Conservation (phyloP, 2,329 filamentous ascomycete genomes). For the Xylariaceae sp. region DNA sequence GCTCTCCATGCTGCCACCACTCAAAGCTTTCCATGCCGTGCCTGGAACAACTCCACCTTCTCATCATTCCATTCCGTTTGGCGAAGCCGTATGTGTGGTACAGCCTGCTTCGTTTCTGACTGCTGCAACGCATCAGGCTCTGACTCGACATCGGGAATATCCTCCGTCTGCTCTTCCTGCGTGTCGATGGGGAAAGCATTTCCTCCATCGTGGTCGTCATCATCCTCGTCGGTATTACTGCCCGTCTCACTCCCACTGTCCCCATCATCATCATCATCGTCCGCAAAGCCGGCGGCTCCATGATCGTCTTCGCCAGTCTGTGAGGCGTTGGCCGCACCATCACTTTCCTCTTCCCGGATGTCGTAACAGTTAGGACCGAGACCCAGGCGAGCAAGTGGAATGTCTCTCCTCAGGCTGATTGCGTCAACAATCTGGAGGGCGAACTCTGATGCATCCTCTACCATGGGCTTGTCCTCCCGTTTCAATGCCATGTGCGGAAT, state of each 20-base stretch:
- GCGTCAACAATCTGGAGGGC: constrained; percentile 76
- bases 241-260: constrained; percentile 35
- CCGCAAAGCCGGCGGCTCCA: constrained; percentile 12
- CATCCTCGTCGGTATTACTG: constrained; percentile 38
- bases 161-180: constrained; percentile 37
- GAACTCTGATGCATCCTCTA: constrained; percentile 58
- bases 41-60: constrained; percentile 76
- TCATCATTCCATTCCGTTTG: constrained; percentile 85
- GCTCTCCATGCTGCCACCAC: constrained; percentile 1
- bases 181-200: constrained; percentile 36
- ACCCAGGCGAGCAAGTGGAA: constrained; percentile 74
- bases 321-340: constrained; percentile 26
- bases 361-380: constrained; percentile 78
- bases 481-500: constrained; percentile 57
- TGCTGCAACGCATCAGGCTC: constrained; percentile 49
- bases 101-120: constrained; percentile 38
- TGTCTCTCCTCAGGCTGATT: constrained; percentile 69
- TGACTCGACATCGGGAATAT: constrained; percentile 48
- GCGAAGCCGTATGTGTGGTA: constrained; percentile 56
- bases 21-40: constrained; percentile 57
- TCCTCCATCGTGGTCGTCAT: constrained; percentile 39
- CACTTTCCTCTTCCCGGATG: constrained; percentile 56
- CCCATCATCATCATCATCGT: constrained; percentile 29
- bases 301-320: constrained; percentile 15
- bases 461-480: constrained; percentile 54